Percentiles rank a stretch among this genome's conserved stretches.
Evolutionary conservation across 805 yeast genomes (phyloP).

Genomic region (Dipodascus albidus): DNA sequence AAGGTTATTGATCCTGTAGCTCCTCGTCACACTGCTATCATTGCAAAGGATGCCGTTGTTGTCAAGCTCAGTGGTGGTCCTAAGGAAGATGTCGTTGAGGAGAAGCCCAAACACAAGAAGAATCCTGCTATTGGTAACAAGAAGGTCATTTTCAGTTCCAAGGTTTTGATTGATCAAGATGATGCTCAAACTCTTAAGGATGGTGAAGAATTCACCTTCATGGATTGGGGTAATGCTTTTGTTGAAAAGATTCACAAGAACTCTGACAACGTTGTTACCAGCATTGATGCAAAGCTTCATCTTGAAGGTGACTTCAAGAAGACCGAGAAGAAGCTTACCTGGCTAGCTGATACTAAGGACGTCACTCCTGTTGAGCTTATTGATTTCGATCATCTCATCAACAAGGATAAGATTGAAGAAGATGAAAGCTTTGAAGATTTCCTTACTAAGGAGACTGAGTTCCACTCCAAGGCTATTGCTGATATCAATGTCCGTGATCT

Average conservation of each 20-base stretch:
- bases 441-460: constrained; percentile 79
- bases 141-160: constrained; percentile 54
- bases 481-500: constrained; percentile 67
- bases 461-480: constrained; percentile 65
- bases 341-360: constrained; percentile 81
- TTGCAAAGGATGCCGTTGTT: constrained; percentile 50
- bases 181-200: constrained; percentile 68
- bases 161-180: constrained; percentile 70
- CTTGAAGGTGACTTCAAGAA: constrained; percentile 95
- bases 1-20: constrained; percentile 95
- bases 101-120: constrained; percentile 89
- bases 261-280: constrained; percentile 40
- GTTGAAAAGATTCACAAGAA: constrained; percentile 58
- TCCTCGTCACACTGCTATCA: constrained; percentile 86
- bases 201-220: constrained; percentile 89
- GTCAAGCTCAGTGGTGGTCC: constrained; percentile 61
- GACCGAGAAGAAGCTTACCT: constrained; percentile 87
- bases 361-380: constrained; percentile 64
- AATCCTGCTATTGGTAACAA: constrained; percentile 83
- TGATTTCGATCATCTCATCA: constrained; percentile 89
- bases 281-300: constrained; percentile 68
- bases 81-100: constrained; percentile 46
- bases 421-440: constrained; percentile 89
- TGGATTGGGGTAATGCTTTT: constrained; percentile 98
- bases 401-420: constrained; percentile 90